Evolutionary conservation across 2,329 filamentous ascomycete genomes (phyloP), one percentile per base, ranked within the genome.

Genomic region (Botrytis fragariae): DNA sequence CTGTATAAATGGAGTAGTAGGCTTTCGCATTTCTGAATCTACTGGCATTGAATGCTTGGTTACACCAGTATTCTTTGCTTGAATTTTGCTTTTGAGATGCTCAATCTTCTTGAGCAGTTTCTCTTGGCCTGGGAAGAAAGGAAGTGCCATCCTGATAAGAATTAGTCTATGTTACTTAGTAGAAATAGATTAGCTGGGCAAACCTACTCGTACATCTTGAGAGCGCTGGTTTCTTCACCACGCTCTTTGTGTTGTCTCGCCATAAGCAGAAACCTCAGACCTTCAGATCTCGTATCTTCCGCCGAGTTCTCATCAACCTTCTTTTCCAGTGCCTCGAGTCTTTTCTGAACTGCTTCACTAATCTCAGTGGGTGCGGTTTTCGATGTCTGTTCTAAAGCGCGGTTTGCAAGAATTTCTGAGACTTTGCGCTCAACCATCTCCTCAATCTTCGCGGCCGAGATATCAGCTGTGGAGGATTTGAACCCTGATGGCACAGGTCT

Each of bases 341-440:
- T 90, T 73, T 87, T 89, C 78, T 96, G 93, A 35, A 98, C 88
- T 39, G 94, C 91, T 45, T 94, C 92, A 75, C 90, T 93, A 54
- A 95, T 86, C 54, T 89, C 87, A 4, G 78, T 78, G 12, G 83
- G 75, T 29, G 81, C 73, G 60, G 84, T 76, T 74, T 84, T 80
- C 74, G 87, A 83, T 25, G 86, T 83, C 60, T 91, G 89, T 75
- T 88, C 87, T 25, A 89, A 80, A 1, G 88, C 89, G 71, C 92
- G 89, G n/a, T 91, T 91, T 0, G 95, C 94, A 1, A 98, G 85
- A 51, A 96, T 94, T 83, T 97, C 94, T 74, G 92, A 91, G 0
- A 98, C 93, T 79, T 97, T 97, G 78, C 92, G 93, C 82, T 97
- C 93, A 1, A 98, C 94, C 84, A 98, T 90, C 57, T 94, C 93